These are phyloP conservation scores for Apium graveolens DNA, from an alignment of 129 eudicot species.

Conservation along the genomic window DNA sequence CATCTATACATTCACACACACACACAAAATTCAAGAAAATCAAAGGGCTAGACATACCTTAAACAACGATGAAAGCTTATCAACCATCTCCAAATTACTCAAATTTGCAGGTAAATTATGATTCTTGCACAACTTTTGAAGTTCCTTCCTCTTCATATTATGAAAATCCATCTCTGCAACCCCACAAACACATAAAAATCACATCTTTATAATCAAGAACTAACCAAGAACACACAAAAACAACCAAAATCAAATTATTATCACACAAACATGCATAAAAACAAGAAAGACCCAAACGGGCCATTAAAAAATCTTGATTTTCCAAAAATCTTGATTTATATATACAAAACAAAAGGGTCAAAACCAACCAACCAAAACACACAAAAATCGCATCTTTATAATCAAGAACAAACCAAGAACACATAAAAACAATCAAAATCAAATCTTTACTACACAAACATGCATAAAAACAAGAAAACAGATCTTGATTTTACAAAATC, in stretches of 20 bases:
- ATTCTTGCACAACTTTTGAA: constrained; percentile 67
- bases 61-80: constrained; percentile 47
- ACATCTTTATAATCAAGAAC: neutral
- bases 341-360: too few species aligned
- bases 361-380: neutral
- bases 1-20: neutral
- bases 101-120: constrained; percentile 58
- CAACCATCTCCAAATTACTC: constrained; percentile 53
- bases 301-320: too few species aligned
- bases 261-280: too few species aligned
- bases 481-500: too few species aligned
- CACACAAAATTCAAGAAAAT: neutral
- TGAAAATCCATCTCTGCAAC: constrained; percentile 63
- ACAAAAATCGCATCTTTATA: neutral
- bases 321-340: too few species aligned
- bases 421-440: neutral
- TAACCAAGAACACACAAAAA: neutral
- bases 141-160: constrained; percentile 46
- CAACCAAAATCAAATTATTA: neutral
- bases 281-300: too few species aligned
- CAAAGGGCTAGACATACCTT: constrained; percentile 23
- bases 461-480: too few species aligned
- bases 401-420: neutral
- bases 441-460: neutral
- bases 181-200: neutral